Percentiles rank a stretch among this genome's conserved stretches.
Conservation (phyloP, 805 yeast species). For the Candida anglica region DNA sequence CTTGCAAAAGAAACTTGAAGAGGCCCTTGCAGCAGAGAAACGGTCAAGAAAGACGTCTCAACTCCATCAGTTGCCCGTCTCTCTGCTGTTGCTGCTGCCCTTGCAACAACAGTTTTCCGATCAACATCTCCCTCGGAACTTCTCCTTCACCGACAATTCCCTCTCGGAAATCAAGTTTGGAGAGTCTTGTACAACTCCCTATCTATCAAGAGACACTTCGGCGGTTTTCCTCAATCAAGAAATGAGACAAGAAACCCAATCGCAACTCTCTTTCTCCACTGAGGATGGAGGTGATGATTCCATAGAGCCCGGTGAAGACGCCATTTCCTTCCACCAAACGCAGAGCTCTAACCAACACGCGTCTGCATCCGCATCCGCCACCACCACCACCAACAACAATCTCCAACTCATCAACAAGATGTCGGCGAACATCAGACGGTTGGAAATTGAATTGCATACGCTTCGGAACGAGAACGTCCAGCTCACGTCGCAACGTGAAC, state of each 20-base stretch:
- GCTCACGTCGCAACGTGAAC: conserved; percentile 54
- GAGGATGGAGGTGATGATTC: conserved; percentile 10
- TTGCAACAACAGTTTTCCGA: background rate
- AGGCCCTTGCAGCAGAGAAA: too few relatives aligned
- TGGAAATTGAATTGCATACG: conserved; percentile 73
- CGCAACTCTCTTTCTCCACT: conserved; percentile 12
- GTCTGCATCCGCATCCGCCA: too few relatives aligned
- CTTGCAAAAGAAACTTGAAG: conserved; percentile 16
- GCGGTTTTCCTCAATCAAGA: conserved; percentile 7
- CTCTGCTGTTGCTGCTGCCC: too few relatives aligned
- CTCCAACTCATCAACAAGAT: conserved; percentile 72
- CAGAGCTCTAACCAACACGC: background rate
- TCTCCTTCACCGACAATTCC: too few relatives aligned
- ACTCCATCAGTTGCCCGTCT: too few relatives aligned
- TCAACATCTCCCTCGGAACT: too few relatives aligned
- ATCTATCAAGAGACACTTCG: conserved; percentile 6
- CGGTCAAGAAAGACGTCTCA: too few relatives aligned
- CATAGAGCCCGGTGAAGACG: conserved; percentile 5
- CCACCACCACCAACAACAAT: conserved; percentile 16
- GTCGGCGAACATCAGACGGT: conserved; percentile 69
- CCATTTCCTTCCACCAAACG: conserved; percentile 1
- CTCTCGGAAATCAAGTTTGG: conserved; percentile 34
- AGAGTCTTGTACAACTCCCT: conserved; percentile 47
- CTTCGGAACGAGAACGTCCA: conserved; percentile 58
- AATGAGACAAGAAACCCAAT: too few relatives aligned